Evolutionary conservation across 1,284 basidiomycete genomes (phyloP).

Genomic region (Trametes versicolor): DNA sequence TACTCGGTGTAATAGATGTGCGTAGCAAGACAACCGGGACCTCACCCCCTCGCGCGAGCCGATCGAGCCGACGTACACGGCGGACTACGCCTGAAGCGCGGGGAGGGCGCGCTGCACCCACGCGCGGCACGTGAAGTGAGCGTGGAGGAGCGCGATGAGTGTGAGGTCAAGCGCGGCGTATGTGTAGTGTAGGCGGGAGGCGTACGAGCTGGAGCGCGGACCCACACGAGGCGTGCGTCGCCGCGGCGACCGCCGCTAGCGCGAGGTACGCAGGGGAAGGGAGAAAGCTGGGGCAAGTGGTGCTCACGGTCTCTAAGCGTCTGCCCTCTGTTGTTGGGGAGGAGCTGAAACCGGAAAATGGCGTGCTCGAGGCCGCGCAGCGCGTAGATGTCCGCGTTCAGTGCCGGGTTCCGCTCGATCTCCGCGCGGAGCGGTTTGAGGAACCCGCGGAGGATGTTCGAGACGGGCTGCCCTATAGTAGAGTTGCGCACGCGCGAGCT

Average conservation of each 20-base stretch:
- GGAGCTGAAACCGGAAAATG: conserved; percentile 5
- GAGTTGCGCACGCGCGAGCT: conserved; percentile 29
- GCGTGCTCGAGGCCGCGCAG: conserved; percentile 12
- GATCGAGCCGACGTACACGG: conserved; percentile 36
- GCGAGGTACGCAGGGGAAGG: not conserved
- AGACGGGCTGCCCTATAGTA: not conserved
- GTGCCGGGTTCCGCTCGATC: conserved; percentile 5
- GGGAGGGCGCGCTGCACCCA: conserved; percentile 40
- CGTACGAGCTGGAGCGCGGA: conserved; percentile 48
- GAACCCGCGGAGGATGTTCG: not conserved
- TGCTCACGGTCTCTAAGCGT: conserved; percentile 42
- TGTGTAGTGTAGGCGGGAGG: conserved; percentile 44
- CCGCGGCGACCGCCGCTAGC: conserved; percentile 49
- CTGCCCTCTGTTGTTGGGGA: not conserved
- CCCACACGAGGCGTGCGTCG: conserved; percentile 48
- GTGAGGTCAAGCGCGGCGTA: conserved; percentile 55
- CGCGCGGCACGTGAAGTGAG: conserved; percentile 42
- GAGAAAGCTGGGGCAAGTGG: not conserved
- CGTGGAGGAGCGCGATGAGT: conserved; percentile 50
- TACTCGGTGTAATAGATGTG: too few relatives aligned
- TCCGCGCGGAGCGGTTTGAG: conserved; percentile 10
- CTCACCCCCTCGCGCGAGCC: conserved; percentile 30
- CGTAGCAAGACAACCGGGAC: too few relatives aligned
- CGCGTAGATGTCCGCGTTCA: conserved; percentile 13
- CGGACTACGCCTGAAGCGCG: conserved; percentile 32